Conservation (phyloP, 305 asterid species). For the Fraxinus velutina region DNA sequence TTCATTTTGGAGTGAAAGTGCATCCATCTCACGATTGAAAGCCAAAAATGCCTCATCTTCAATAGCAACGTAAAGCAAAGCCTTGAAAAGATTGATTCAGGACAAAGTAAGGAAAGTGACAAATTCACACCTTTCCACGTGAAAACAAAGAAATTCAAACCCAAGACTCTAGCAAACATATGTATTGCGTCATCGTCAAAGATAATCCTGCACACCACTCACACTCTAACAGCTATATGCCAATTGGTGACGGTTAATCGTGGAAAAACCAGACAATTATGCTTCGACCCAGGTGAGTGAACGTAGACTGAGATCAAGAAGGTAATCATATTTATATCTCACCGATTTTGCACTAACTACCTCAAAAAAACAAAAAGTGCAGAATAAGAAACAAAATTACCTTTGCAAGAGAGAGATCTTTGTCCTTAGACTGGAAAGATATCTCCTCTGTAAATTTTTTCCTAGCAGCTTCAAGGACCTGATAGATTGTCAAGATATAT, state of each 20-base stretch:
- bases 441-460: slow-evolving; percentile 68
- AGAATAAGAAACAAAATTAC: slow-evolving; percentile 30
- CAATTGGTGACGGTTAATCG: not conserved
- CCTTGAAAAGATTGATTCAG: slow-evolving; percentile 34
- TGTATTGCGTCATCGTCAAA: not conserved
- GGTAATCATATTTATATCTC: not conserved
- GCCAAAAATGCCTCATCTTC: slow-evolving; percentile 81
- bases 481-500: slow-evolving; percentile 22
- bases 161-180: not conserved
- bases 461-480: slow-evolving; percentile 75
- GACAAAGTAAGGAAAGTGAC: slow-evolving; percentile 11
- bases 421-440: slow-evolving; percentile 77
- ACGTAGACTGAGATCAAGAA: slow-evolving; percentile 18
- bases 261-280: not conserved
- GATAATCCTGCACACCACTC: not conserved
- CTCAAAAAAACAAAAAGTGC: not conserved
- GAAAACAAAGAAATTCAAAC: not conserved
- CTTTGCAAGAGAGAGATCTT: slow-evolving; percentile 87
- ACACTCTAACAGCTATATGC: not conserved
- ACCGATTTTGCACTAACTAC: not conserved
- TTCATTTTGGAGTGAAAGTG: slow-evolving; percentile 51
- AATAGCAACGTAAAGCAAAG: slow-evolving; percentile 72
- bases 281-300: not conserved
- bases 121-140: not conserved
- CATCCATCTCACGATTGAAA: slow-evolving; percentile 63